phyloP scores from a whole-genome alignment of 768 basidiomycete genomes.

The Lactarius quietus region DNA sequence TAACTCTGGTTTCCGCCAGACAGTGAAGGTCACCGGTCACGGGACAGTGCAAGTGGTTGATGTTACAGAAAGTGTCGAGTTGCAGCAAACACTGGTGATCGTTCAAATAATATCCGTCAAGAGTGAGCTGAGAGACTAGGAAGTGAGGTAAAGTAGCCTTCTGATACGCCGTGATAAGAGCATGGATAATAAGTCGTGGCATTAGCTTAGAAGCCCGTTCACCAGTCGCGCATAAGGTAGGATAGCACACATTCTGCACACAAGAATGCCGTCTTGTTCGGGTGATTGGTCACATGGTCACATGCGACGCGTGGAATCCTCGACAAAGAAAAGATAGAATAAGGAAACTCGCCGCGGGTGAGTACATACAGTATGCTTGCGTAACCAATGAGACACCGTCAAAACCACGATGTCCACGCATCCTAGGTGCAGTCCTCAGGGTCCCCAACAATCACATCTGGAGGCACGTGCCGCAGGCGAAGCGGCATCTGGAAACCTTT shows the following conservation, averaged over 20 bases:
- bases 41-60: too few species aligned
- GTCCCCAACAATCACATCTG: background rate
- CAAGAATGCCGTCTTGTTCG: background rate
- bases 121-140: background rate
- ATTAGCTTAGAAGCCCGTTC: background rate
- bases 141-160: background rate
- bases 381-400: background rate
- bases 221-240: background rate
- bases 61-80: too few species aligned
- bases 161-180: background rate
- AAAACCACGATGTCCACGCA: background rate
- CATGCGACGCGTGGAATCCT: background rate
- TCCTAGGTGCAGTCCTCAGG: too few species aligned
- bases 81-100: too few species aligned
- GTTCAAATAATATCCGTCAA: background rate
- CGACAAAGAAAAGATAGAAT: background rate
- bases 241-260: background rate
- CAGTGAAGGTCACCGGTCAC: background rate
- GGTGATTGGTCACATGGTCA: background rate
- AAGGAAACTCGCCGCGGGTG: background rate
- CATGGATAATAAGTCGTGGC: background rate
- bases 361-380: background rate
- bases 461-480: slow-evolving; percentile 38
- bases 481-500: slow-evolving; percentile 61
- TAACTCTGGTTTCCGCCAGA: background rate